Conservation (phyloP, 371 early-diverging fungal genomes). For the Umbelopsis sp. region DNA sequence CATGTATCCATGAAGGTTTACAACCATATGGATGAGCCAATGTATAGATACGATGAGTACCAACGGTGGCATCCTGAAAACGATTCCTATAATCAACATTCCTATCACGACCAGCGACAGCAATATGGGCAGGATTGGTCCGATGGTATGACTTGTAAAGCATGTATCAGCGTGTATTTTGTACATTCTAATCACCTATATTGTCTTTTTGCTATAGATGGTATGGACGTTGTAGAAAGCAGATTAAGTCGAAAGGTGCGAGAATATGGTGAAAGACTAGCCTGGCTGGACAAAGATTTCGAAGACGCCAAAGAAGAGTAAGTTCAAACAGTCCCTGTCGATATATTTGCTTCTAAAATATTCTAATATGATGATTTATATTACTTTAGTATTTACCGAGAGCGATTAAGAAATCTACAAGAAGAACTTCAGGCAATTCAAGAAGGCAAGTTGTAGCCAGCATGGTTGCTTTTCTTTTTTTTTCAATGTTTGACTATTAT, state of each 20-base stretch:
- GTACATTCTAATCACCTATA: not conserved
- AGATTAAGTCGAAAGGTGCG: constrained; percentile 28
- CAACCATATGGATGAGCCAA: constrained; percentile 19
- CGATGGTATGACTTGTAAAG: constrained; percentile 1
- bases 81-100: constrained; percentile 7
- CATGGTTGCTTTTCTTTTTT: constrained; percentile 1
- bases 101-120: constrained; percentile 12
- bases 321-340: constrained; percentile 21
- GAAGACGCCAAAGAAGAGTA: constrained; percentile 51
- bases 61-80: constrained; percentile 22
- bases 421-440: constrained; percentile 39
- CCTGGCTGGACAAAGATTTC: constrained; percentile 53
- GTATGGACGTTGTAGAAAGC: constrained; percentile 28
- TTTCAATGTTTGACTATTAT: not conserved
- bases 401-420: constrained; percentile 33
- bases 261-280: constrained; percentile 49
- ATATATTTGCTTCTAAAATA: constrained; percentile 2
- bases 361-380: not conserved
- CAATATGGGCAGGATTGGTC: constrained; percentile 13
- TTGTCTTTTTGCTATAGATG: constrained; percentile 20
- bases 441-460: constrained; percentile 27
- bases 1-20: constrained; percentile 25
- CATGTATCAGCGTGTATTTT: not conserved
- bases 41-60: constrained; percentile 13
- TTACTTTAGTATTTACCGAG: constrained; percentile 30